Base-by-base conservation (phyloP, 805 yeast genomes). In the Wickerhamomyces alni region DNA sequence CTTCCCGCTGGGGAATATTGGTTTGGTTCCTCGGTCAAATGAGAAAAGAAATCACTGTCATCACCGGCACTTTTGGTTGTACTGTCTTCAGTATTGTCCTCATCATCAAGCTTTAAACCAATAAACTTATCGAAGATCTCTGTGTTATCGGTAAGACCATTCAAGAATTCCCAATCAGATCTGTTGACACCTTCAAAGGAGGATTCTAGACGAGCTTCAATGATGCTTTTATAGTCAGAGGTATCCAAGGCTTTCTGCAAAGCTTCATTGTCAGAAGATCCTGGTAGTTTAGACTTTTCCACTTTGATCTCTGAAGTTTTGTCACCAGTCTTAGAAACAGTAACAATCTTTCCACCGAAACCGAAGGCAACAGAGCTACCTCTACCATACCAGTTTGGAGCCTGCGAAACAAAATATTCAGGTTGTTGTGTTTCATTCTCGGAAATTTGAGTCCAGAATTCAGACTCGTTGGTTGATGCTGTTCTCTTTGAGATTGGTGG, bases 341-440 rank as follows among this genome's bases (percentile, higher is more conserved):
- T 60, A 4, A 83, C 89, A 30, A 93, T 59, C 63, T 87, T 87
- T 38, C 96, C 95, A 44, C 99, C 99, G 65, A 88, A 91, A 0
- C 95, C 98, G 71, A 94, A 93, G 2, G 78, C 67, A 12, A 82
- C 96, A 36, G 82, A 70, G 5, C 75, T 70, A 11, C 87, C 87
- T 48, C 82, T 72, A 45, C 76, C 75, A 44, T 87, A 74, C 99
- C 99, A 93, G 43, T 69, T 62, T 36, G 99, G 99, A 17, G 97
- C 93, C 63, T 88, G 95, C 46, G 73, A 69, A 24, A 76, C 69
- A 30, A 74, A 73, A 50, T 82, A 81, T 27, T 76, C 75, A 10
- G 96, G 93, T 49, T 82, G 86, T 53, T 74, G 82, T 24, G 82
- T 73, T 35, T 80, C 85, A 16, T 82, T 71, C 17, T 77, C 67